Evolutionary conservation across 2,329 filamentous ascomycete genomes (phyloP).

Genomic region (Nemania sp.): DNA sequence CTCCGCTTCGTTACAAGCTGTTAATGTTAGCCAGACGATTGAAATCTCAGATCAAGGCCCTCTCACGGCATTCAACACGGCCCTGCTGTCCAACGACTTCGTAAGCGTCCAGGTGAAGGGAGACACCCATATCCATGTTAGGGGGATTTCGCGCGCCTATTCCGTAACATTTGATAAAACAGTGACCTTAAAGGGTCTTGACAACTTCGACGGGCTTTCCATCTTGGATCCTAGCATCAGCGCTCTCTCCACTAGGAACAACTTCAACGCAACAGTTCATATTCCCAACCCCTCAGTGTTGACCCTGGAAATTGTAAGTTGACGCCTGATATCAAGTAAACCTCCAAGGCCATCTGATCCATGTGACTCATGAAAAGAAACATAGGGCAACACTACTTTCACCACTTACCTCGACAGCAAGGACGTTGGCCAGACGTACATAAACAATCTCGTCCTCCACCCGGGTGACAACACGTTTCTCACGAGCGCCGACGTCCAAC

Average conservation of each 20-base stretch:
- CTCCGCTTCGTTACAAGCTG: conserved; percentile 52
- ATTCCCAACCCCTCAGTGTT: conserved; percentile 69
- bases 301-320: conserved; percentile 64
- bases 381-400: conserved; percentile 67
- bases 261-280: conserved; percentile 62
- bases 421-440: conserved; percentile 58
- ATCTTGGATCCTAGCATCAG: conserved; percentile 57
- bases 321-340: background rate
- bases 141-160: conserved; percentile 54
- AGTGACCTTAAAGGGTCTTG: conserved; percentile 54
- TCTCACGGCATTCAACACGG: conserved; percentile 60
- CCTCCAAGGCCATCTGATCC: conserved; percentile 18
- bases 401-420: conserved; percentile 58
- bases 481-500: conserved; percentile 59
- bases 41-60: conserved; percentile 52
- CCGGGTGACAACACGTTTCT: conserved; percentile 63
- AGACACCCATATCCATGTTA: conserved; percentile 56
- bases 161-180: conserved; percentile 61
- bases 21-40: conserved; percentile 57
- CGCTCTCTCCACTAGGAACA: conserved; percentile 49
- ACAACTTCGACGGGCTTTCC: conserved; percentile 59
- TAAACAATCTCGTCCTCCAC: conserved; percentile 61
- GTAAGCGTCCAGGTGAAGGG: conserved; percentile 57
- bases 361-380: background rate
- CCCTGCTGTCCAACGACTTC: conserved; percentile 56